Conservation (phyloP, 257 asterid species). For the Nicotiana sylvestris region DNA sequence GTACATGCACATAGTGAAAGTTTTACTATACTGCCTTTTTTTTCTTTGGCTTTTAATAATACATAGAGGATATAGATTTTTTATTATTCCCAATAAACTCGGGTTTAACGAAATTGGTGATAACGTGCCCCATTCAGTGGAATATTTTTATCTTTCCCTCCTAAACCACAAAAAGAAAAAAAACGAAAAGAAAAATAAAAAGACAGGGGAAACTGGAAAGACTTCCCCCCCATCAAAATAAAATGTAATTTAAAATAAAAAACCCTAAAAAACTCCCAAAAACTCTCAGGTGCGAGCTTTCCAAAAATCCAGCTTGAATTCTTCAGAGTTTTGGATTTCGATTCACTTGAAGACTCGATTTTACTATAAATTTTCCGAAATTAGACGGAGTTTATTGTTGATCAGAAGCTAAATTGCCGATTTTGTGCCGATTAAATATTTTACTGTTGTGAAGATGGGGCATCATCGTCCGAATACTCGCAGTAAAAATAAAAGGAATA, state of each 20-base stretch:
- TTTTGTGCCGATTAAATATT: not conserved
- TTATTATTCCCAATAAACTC: not conserved
- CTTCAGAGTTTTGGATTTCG: not conserved
- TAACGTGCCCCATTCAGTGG: not conserved
- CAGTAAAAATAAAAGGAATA: constrained; percentile 77
- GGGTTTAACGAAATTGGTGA: not conserved
- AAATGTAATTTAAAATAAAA: not conserved
- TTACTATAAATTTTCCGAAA: not conserved
- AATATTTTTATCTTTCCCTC: constrained; percentile 10
- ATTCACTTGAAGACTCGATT: not conserved
- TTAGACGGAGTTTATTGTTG: not conserved
- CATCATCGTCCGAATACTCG: constrained; percentile 81
- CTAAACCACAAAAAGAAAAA: not conserved
- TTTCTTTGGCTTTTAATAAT: no score
- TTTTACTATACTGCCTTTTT: no score
- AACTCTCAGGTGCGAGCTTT: constrained; percentile 5
- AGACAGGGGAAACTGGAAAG: constrained; percentile 1
- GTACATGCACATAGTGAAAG: no score
- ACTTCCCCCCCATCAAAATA: constrained; percentile 12
- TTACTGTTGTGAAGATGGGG: constrained; percentile 30
- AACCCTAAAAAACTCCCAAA: not conserved
- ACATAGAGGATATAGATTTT: no score
- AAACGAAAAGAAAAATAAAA: not conserved
- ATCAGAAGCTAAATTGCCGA: not conserved
- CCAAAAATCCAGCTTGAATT: not conserved